Evolutionary conservation across 495 filamentous ascomycete genomes (phyloP).

Genomic region (Elaphomyces granulatus): DNA sequence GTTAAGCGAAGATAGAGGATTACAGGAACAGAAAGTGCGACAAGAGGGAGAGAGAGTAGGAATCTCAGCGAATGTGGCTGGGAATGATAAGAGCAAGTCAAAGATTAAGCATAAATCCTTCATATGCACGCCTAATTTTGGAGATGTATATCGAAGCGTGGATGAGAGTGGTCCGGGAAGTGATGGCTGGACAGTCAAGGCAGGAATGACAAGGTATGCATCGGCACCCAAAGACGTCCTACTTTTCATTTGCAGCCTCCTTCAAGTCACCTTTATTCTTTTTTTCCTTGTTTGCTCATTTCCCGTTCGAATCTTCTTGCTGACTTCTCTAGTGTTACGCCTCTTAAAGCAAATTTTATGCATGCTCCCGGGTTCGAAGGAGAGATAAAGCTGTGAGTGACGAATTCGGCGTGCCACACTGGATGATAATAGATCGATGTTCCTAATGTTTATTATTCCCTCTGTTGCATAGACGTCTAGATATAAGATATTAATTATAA

Average conservation of each 20-base stretch:
- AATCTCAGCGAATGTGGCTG: slow-evolving; percentile 16
- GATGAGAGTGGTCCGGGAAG: slow-evolving; percentile 68
- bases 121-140: slow-evolving; percentile 81
- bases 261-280: too few species aligned
- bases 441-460: too few species aligned
- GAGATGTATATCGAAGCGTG: slow-evolving; percentile 72
- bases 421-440: too few species aligned
- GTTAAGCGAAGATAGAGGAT: slow-evolving; percentile 20
- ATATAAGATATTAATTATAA: slow-evolving; percentile 5
- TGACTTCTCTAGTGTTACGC: slow-evolving; percentile 54
- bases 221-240: too few species aligned
- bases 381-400: slow-evolving; percentile 88
- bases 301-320: too few species aligned
- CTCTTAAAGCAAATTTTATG: slow-evolving; percentile 85
- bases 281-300: too few species aligned
- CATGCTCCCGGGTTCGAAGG: slow-evolving; percentile 51
- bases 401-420: too few species aligned
- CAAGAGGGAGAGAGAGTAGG: slow-evolving; percentile 44
- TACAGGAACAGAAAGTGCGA: slow-evolving; percentile 50
- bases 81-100: slow-evolving; percentile 8
- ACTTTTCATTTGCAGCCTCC: too few species aligned
- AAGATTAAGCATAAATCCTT: slow-evolving; percentile 68
- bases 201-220: slow-evolving; percentile 73
- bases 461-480: slow-evolving; percentile 3
- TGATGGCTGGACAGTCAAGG: slow-evolving; percentile 87